Evolutionary conservation across 2,329 filamentous ascomycete genomes (phyloP), one percentile per base, ranked within the genome.

Genomic region (Fusarium ramigenum): DNA sequence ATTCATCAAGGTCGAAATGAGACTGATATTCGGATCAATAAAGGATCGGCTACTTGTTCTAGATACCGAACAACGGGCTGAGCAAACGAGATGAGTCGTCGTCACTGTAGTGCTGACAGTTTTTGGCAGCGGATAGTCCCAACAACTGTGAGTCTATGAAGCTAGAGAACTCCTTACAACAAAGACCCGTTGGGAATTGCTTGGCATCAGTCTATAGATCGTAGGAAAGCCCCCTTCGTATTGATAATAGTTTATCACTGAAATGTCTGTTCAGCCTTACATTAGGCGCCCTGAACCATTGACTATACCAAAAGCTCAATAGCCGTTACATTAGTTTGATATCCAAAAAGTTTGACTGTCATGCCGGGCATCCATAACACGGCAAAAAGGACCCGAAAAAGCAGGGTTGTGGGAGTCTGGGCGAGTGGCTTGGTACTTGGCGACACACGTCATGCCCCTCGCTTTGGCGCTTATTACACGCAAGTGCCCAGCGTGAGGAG

Each of bases 401-500:
- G 69, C 76, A 78, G 76, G 76, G 75, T 75, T 77, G 57, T 60
- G 68, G 63, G 44, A 60, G 75, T 68, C 76, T 78, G 75, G 76
- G 76, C 76, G 60, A 68, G 76, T 78, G 77, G 77, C 77, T 78
- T 78, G 73, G 77, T 67, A 73, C 77, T 78, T 78, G 77, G 77
- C 77, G 60, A 73, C 74, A 77, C 77, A 78, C 77, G 77, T 78
- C 77, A 78, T 78, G 76, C 72, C 75, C 72, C 74, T 78, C 76
- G 75, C 53, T 70, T 73, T 70, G 66, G 70, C 74, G 72, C 72
- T 76, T 74, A 54, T 47, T 44, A 70, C 63, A 59, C 66, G 64
- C 67, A 72, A 74, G 62, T 62, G 60, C 50, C 37, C 39, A 67
- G 62, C 54, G 36, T 37, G 49, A 62, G 39, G 56, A 61, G 61